Percentiles rank a stretch among this genome's conserved stretches.
Evolutionary conservation across 371 early-diverging fungal species (phyloP).

Genomic region (Syncephalis fuscata): DNA sequence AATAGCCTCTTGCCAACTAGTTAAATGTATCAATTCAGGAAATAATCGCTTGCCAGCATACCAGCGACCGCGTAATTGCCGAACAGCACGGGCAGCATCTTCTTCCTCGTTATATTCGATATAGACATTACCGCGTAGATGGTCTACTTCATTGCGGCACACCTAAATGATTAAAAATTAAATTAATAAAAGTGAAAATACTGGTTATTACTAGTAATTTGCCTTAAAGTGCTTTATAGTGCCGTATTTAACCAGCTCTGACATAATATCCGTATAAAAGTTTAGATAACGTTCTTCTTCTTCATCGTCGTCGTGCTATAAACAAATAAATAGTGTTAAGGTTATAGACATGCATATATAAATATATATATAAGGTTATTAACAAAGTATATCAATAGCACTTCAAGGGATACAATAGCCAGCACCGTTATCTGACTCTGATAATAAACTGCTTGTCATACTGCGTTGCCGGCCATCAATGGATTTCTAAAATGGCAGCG

Average conservation of each 20-base stretch:
- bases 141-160: conserved; percentile 14
- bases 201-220: background rate
- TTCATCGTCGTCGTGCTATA: conserved; percentile 11
- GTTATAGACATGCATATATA: too few relatives aligned
- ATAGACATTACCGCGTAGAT: conserved; percentile 22
- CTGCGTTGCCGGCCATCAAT: too few relatives aligned
- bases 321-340: background rate
- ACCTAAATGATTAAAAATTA: too few relatives aligned
- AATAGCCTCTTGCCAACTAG: conserved; percentile 17
- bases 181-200: background rate
- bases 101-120: conserved; percentile 15
- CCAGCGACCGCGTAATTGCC: conserved; percentile 12
- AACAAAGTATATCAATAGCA: too few relatives aligned
- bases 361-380: too few relatives aligned
- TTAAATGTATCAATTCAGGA: conserved; percentile 13
- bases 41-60: conserved; percentile 15
- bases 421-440: too few relatives aligned
- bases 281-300: conserved; percentile 12
- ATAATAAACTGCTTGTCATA: too few relatives aligned
- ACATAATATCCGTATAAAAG: conserved; percentile 16
- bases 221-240: conserved; percentile 19
- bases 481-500: too few relatives aligned
- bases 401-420: too few relatives aligned
- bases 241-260: conserved; percentile 13
- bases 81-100: conserved; percentile 12